Evolutionary conservation across 208 protist genomes (phyloP).

Genomic region (Wallacemonas sp.): DNA sequence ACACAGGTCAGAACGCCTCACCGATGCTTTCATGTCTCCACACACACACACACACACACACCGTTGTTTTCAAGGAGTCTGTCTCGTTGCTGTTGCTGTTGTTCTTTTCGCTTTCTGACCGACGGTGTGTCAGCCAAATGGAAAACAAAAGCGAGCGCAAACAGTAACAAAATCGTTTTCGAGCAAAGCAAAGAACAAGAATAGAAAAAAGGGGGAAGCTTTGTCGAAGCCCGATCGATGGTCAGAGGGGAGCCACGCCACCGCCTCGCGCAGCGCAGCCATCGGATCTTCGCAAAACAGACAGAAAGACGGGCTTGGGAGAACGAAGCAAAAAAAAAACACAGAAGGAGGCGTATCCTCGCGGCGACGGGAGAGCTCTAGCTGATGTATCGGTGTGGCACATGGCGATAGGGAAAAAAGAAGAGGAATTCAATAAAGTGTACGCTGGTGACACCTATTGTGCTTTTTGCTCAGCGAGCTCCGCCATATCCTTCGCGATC

Average conservation of each 20-base stretch:
- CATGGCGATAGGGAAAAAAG: neutral
- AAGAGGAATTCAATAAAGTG: neutral
- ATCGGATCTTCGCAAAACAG: no score
- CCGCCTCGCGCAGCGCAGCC: no score
- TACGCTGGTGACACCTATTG: neutral
- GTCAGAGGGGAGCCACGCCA: no score
- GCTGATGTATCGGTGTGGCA: neutral
- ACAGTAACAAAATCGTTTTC: constrained; percentile 10
- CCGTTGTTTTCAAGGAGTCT: no score
- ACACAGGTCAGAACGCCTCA: no score
- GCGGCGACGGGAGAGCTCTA: neutral
- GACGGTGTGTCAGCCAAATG: no score
- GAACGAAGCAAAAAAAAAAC: constrained; percentile 9
- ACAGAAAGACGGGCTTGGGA: neutral
- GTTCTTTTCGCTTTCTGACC: no score
- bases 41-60: no score
- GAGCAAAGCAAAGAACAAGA: neutral
- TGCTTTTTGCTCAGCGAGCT: neutral
- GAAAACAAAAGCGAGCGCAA: constrained; percentile 5
- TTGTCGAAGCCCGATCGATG: no score
- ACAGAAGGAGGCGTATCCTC: neutral
- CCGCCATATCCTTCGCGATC: constrained; percentile 23
- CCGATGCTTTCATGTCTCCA: no score
- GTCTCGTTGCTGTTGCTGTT: no score
- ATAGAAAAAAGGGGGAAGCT: neutral